A percentile compares a stretch with the other conserved stretches of the same genome.
Conservation (phyloP, 352 stramenopile genomes). For the Pythium coloratum region DNA sequence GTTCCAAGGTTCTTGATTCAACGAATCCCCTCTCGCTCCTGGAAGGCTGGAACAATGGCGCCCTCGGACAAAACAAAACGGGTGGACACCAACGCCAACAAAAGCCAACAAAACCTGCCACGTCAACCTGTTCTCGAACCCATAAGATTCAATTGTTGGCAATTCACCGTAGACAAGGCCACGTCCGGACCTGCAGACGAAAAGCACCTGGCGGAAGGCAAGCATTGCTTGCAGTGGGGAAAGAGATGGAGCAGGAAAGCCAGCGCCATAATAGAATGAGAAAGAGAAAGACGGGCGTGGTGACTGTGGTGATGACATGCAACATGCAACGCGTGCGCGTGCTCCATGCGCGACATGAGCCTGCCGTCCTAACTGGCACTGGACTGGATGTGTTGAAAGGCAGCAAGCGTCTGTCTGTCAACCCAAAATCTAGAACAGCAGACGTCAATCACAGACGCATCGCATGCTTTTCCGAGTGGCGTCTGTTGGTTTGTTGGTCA, state of each 20-base stretch:
- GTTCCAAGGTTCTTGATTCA: constrained; percentile 18
- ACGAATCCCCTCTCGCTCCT: constrained; percentile 4
- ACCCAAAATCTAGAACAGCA: not conserved
- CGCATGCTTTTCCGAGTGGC: too few relatives aligned
- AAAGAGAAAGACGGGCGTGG: not conserved
- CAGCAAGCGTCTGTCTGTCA: not conserved
- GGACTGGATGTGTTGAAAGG: too few relatives aligned
- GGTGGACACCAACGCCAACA: not conserved
- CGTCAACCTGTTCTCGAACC: not conserved
- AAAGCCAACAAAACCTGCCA: not conserved
- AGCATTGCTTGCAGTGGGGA: not conserved
- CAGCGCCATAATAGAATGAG: not conserved
- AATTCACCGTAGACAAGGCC: not conserved
- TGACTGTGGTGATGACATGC: not conserved
- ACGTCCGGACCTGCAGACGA: not conserved
- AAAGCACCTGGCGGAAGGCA: not conserved
- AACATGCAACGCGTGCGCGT: not conserved
- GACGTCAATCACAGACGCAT: not conserved
- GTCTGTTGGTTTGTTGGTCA: not conserved
- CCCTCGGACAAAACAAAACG: too few relatives aligned
- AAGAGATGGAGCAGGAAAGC: not conserved
- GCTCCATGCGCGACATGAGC: not conserved
- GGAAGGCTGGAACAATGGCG: too few relatives aligned
- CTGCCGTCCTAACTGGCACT: too few relatives aligned
- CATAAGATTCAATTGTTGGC: not conserved